phyloP scores from a whole-genome alignment of 1,284 basidiomycete genomes.

The Boletus sp. region DNA sequence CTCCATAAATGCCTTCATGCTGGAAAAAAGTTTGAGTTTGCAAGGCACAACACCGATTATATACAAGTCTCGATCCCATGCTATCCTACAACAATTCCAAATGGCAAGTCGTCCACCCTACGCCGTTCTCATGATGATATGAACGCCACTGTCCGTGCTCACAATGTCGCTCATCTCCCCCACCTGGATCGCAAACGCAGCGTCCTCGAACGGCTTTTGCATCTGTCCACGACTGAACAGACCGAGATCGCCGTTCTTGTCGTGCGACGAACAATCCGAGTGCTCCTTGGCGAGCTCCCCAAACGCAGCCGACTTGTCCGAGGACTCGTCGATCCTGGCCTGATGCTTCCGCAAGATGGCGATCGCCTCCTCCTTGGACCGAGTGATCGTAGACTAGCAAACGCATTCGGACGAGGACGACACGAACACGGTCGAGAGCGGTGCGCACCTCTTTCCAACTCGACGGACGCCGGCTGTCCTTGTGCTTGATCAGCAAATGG shows the following conservation, averaged over 20 bases:
- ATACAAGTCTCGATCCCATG: too few species aligned
- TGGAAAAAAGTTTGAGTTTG: not conserved
- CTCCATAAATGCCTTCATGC: constrained; percentile 2
- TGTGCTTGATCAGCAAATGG: constrained; percentile 95
- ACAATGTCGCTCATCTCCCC: constrained; percentile 88
- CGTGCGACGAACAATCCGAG: constrained; percentile 89
- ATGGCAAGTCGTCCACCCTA: constrained; percentile 40
- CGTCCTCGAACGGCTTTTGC: constrained; percentile 98
- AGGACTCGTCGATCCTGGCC: constrained; percentile 59
- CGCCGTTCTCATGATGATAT: constrained; percentile 90
- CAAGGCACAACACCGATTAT: not conserved
- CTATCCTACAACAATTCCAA: constrained; percentile 9
- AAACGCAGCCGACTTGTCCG: constrained; percentile 58
- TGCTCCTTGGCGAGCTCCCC: constrained; percentile 72
- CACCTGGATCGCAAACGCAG: constrained; percentile 80
- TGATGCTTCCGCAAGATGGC: constrained; percentile 71
- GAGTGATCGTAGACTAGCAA: constrained; percentile 77
- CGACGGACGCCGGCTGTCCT: constrained; percentile 82
- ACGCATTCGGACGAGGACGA: constrained; percentile 1
- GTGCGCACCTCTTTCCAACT: constrained; percentile 89
- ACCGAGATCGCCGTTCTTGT: constrained; percentile 83
- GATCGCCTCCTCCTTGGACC: constrained; percentile 89
- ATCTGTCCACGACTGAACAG: constrained; percentile 88
- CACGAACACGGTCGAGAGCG: not conserved
- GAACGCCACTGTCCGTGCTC: constrained; percentile 95